Percentiles rank a stretch among this genome's conserved stretches.
Evolutionary conservation across 2,329 filamentous ascomycete species (phyloP).

Genomic region (Fusarium buxicola): DNA sequence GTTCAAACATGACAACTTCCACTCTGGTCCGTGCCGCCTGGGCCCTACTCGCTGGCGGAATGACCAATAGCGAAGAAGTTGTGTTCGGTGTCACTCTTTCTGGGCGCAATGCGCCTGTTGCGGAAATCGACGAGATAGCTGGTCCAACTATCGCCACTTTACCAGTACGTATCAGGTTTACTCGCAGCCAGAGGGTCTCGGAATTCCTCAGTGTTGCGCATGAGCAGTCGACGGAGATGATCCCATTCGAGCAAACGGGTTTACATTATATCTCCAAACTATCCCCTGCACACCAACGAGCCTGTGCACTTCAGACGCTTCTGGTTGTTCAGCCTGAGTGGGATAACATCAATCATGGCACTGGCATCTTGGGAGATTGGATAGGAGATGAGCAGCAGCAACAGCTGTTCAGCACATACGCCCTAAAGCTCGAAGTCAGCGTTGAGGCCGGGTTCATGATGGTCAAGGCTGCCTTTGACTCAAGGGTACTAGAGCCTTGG

Average conservation of each 20-base stretch:
- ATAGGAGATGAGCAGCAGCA: not conserved
- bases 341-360: not conserved
- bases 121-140: constrained; percentile 37
- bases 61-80: constrained; percentile 54
- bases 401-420: not conserved
- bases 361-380: not conserved
- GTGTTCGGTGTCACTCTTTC: constrained; percentile 57
- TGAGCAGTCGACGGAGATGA: constrained; percentile 26
- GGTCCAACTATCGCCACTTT: no score
- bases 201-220: no score
- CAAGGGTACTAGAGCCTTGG: no score
- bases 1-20: constrained; percentile 4
- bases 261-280: constrained; percentile 33
- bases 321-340: constrained; percentile 17
- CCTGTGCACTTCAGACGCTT: constrained; percentile 16
- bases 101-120: constrained; percentile 48
- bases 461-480: no score
- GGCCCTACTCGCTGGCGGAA: constrained; percentile 58
- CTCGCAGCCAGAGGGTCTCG: no score
- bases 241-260: constrained; percentile 30
- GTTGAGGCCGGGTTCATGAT: not conserved
- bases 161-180: no score
- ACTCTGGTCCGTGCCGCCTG: constrained; percentile 55
- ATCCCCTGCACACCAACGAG: not conserved
- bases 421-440: not conserved